Percentiles rank a stretch among this genome's conserved stretches.
Conservation (phyloP, 768 basidiomycete species). For the Crepidotus variabilis region DNA sequence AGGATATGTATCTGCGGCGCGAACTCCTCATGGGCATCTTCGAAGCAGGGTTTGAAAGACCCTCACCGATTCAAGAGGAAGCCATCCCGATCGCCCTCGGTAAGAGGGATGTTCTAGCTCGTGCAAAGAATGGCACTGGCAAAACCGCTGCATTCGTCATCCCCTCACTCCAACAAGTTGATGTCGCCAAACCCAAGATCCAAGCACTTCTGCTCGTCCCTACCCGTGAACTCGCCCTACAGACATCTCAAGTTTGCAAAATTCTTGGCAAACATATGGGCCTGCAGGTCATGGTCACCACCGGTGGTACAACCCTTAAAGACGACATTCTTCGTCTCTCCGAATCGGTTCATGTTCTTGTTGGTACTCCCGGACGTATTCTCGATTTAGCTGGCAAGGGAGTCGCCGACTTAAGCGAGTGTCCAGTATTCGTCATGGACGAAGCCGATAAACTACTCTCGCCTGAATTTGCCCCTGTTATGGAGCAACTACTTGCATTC, state of each 20-base stretch:
- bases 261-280: conserved; percentile 94
- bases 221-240: conserved; percentile 96
- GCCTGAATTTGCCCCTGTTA: conserved; percentile 96
- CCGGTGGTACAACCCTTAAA: conserved; percentile 95
- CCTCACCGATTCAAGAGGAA: conserved; percentile 98
- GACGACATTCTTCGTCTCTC: conserved; percentile 94
- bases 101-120: conserved; percentile 90
- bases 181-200: conserved; percentile 79
- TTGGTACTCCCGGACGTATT: conserved; percentile 95
- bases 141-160: conserved; percentile 99
- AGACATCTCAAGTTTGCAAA: conserved; percentile 99
- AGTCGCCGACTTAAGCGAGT: conserved; percentile 91
- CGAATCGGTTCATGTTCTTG: conserved; percentile 91
- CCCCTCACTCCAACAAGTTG: conserved; percentile 91
- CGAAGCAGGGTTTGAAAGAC: conserved; percentile 95
- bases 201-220: conserved; percentile 96
- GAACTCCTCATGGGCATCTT: conserved; percentile 99
- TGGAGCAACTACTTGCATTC: conserved; percentile 91
- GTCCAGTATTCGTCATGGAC: conserved; percentile 98
- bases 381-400: conserved; percentile 90
- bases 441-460: conserved; percentile 98
- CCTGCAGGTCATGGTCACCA: conserved; percentile 98
- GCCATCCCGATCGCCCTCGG: conserved; percentile 94
- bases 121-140: conserved; percentile 96
- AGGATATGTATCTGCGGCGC: conserved; percentile 87